Percentiles rank a stretch among this genome's conserved stretches.
Conservation (phyloP, 305 asterid species). For the Galium porrigens region DNA sequence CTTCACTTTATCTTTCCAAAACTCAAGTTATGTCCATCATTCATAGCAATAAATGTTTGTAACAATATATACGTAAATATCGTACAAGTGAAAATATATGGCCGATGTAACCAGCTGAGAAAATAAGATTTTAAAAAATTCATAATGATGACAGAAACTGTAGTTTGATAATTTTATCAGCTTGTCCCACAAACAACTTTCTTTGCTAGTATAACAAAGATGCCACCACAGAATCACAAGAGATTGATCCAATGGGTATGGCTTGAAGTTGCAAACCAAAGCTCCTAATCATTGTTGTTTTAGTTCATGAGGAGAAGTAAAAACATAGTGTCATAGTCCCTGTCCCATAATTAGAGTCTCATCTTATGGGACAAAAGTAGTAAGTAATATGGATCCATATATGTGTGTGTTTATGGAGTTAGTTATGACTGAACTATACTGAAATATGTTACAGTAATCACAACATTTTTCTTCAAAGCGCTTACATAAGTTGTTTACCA, state of each 20-base stretch:
- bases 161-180: slow-evolving; percentile 53
- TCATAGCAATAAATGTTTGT: background rate
- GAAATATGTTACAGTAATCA: background rate
- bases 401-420: background rate
- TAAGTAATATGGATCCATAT: background rate
- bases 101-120: background rate
- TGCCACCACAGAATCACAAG: slow-evolving; percentile 46
- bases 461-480: background rate
- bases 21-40: background rate
- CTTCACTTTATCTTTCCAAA: background rate
- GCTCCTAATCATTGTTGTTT: slow-evolving; percentile 31
- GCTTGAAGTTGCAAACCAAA: slow-evolving; percentile 30
- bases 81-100: background rate
- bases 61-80: too few relatives aligned
- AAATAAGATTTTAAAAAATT: background rate
- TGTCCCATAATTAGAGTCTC: background rate
- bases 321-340: background rate
- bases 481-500: background rate
- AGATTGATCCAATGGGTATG: slow-evolving; percentile 34
- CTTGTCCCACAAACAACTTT: slow-evolving; percentile 61
- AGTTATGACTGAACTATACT: background rate
- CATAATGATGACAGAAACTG: background rate
- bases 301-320: slow-evolving; percentile 1
- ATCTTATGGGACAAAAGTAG: background rate
- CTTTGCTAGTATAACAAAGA: slow-evolving; percentile 45